Evolutionary conservation across 257 asterid species (phyloP).

Genomic region (Fraxinus quadrangulata): DNA sequence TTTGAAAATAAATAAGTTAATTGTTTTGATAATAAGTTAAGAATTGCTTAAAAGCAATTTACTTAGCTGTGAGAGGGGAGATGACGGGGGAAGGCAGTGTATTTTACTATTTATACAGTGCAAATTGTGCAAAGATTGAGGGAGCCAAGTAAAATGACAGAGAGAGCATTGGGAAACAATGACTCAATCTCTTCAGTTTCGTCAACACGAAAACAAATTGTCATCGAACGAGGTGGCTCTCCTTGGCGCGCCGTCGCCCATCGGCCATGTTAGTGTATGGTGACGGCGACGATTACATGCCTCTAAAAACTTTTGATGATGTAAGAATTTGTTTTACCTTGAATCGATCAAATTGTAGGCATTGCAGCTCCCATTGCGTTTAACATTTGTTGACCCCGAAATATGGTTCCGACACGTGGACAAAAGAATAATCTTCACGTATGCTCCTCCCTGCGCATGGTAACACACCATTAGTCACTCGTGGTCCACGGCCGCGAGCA

Average conservation of each 20-base stretch:
- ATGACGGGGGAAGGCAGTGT: too few species aligned
- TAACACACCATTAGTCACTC: too few species aligned
- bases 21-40: too few species aligned
- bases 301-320: slow-evolving; percentile 43
- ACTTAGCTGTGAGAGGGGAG: too few species aligned
- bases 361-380: slow-evolving; percentile 92
- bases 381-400: slow-evolving; percentile 41
- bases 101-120: too few species aligned
- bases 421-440: too few species aligned
- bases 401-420: too few species aligned
- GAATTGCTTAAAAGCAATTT: too few species aligned
- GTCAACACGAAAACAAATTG: slow-evolving; percentile 25
- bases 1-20: too few species aligned
- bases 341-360: slow-evolving; percentile 78
- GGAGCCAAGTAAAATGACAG: slow-evolving; percentile 34
- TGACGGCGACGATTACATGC: slow-evolving; percentile 64
- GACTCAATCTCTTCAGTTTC: slow-evolving; percentile 55
- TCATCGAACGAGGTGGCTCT: slow-evolving; percentile 36
- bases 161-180: slow-evolving; percentile 59
- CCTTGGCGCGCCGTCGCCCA: slow-evolving; percentile 63
- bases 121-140: slow-evolving; percentile 54
- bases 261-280: slow-evolving; percentile 42
- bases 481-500: too few species aligned
- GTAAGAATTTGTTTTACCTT: slow-evolving; percentile 38
- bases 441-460: too few species aligned